Evolutionary conservation across 2,329 filamentous ascomycete species (phyloP).

Genomic region (Endoconidiophora laricicola): DNA sequence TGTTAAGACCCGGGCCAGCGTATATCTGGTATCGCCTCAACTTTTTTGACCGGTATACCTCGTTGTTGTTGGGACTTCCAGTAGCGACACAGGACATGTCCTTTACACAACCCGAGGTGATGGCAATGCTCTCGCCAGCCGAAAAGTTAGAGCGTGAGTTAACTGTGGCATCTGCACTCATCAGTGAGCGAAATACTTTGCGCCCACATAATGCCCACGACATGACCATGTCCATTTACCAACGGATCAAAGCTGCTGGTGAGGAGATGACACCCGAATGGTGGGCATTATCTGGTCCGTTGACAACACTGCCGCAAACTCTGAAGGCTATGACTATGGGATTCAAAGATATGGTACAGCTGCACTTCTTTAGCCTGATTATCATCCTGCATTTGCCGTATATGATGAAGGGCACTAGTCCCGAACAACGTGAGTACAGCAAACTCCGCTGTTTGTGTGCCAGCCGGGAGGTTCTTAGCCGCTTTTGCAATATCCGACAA

Average conservation of each 20-base stretch:
- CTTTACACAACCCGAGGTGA: slow-evolving; percentile 20
- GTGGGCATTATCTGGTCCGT: slow-evolving; percentile 25
- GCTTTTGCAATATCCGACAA: slow-evolving; percentile 31
- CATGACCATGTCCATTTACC: slow-evolving; percentile 27
- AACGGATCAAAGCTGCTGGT: slow-evolving; percentile 29
- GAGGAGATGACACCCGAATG: slow-evolving; percentile 27
- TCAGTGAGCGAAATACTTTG: slow-evolving; percentile 29
- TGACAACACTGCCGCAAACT: slow-evolving; percentile 15
- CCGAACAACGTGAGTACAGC: slow-evolving; percentile 29
- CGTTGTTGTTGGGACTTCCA: slow-evolving; percentile 33
- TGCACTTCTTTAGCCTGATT: slow-evolving; percentile 33
- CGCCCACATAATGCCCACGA: slow-evolving; percentile 21
- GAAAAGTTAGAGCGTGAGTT: slow-evolving; percentile 31
- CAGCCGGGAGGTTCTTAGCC: slow-evolving; percentile 32
- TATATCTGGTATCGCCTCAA: slow-evolving; percentile 33
- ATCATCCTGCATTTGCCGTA: slow-evolving; percentile 38
- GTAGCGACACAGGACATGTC: slow-evolving; percentile 25
- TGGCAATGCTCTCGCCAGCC: slow-evolving; percentile 21
- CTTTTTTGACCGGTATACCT: slow-evolving; percentile 32
- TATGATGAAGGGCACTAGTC: slow-evolving; percentile 27
- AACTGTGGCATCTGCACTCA: slow-evolving; percentile 25
- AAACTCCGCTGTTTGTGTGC: slow-evolving; percentile 30
- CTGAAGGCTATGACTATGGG: slow-evolving; percentile 27
- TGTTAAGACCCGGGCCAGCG: slow-evolving; percentile 15
- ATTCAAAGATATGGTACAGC: slow-evolving; percentile 27